phyloP scores from a whole-genome alignment of 257 asterid species.

The Prunella vulgaris region DNA sequence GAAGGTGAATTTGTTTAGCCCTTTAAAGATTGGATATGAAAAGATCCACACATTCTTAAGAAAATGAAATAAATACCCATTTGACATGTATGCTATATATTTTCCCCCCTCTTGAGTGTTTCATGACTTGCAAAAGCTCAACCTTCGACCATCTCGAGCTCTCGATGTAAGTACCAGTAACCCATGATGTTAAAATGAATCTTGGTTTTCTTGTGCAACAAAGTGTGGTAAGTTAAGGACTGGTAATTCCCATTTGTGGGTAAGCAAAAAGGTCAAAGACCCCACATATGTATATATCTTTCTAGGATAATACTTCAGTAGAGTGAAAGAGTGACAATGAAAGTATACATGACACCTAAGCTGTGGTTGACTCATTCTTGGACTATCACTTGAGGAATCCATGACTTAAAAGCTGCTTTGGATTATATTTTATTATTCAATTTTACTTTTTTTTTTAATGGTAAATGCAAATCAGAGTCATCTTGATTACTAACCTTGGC shows the following conservation, averaged over 20 bases:
- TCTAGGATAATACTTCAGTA: not conserved
- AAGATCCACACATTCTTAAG: not conserved
- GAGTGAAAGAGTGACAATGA: not conserved
- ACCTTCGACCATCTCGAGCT: not conserved
- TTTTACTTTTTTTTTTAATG: not conserved
- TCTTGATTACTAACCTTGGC: slow-evolving; percentile 16
- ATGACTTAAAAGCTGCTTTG: slow-evolving; percentile 1
- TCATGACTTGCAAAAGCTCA: no score
- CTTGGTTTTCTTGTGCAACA: not conserved
- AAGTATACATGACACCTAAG: slow-evolving; percentile 4
- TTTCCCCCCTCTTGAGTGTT: no score
- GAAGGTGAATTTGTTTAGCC: not conserved
- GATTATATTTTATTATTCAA: not conserved
- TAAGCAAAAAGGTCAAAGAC: not conserved
- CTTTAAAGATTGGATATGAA: not conserved
- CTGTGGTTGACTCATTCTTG: not conserved
- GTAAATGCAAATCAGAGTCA: not conserved
- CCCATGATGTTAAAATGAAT: not conserved
- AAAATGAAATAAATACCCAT: not conserved
- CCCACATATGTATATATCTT: not conserved
- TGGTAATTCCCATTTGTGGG: not conserved
- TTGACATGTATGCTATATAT: no score
- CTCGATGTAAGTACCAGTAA: not conserved
- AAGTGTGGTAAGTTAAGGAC: not conserved
- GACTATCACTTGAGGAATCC: not conserved